phyloP scores from a whole-genome alignment of 2,329 filamentous ascomycete genomes.

The Cordyceps cicadae region DNA sequence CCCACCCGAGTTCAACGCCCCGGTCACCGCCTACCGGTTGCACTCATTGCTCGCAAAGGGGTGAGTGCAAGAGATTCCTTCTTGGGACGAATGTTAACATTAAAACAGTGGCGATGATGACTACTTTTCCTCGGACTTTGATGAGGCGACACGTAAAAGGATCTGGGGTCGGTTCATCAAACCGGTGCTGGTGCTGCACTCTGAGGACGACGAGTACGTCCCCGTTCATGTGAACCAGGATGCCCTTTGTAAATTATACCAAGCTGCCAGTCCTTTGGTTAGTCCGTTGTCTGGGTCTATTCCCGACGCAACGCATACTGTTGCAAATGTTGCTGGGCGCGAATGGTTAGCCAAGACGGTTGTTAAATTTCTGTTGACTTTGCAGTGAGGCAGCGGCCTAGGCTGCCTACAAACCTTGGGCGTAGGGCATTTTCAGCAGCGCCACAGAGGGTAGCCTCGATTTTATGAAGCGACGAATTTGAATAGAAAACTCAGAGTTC shows the following conservation, averaged over 20 bases:
- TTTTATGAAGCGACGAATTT: too few relatives aligned
- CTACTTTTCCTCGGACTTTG: constrained; percentile 76
- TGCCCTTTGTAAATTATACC: constrained; percentile 51
- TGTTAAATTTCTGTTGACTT: constrained; percentile 34
- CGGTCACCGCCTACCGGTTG: constrained; percentile 46
- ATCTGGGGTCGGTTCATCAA: constrained; percentile 60
- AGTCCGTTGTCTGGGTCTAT: constrained; percentile 46
- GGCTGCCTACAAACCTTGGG: too few relatives aligned
- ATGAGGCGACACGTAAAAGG: constrained; percentile 40
- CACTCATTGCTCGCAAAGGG: constrained; percentile 41
- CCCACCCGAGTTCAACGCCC: constrained; percentile 31
- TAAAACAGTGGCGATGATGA: constrained; percentile 63
- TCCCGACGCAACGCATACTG: constrained; percentile 44
- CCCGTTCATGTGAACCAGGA: constrained; percentile 49
- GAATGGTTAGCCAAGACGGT: constrained; percentile 43
- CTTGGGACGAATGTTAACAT: neutral
- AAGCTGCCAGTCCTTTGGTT: constrained; percentile 33
- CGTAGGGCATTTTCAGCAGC: too few relatives aligned
- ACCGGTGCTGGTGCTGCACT: constrained; percentile 56
- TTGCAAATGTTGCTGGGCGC: constrained; percentile 36
- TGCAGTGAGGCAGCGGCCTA: constrained; percentile 10
- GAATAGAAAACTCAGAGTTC: too few relatives aligned
- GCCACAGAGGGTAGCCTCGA: too few relatives aligned
- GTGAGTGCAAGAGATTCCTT: constrained; percentile 28
- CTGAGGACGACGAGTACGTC: constrained; percentile 58